These are phyloP conservation scores for Fusarium sp. DNA, from an alignment of 2,329 filamentous ascomycete species.

Conservation along the genomic window DNA sequence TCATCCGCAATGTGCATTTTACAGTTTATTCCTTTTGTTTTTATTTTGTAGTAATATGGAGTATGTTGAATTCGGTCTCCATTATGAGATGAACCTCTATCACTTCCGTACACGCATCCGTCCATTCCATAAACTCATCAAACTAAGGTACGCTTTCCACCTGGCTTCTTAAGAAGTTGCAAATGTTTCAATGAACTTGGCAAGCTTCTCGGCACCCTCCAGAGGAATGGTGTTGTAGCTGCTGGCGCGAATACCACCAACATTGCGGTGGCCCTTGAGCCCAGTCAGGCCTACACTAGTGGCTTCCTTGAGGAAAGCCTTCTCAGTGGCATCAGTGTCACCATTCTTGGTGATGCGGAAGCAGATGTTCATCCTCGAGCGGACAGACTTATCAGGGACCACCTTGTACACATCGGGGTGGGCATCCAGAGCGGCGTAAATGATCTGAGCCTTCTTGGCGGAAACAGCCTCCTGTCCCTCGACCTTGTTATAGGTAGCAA, in stretches of 20 bases:
- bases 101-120: neutral
- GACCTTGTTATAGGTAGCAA: slow-evolving; percentile 76
- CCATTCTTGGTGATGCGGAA: slow-evolving; percentile 77
- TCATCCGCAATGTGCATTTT: neutral
- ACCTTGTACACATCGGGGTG: slow-evolving; percentile 80
- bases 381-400: slow-evolving; percentile 79
- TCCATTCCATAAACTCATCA: slow-evolving; percentile 8
- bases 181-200: slow-evolving; percentile 70
- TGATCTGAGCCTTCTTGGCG: slow-evolving; percentile 78
- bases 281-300: slow-evolving; percentile 78
- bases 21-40: slow-evolving; percentile 3
- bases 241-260: slow-evolving; percentile 77
- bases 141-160: neutral
- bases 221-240: slow-evolving; percentile 90
- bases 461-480: slow-evolving; percentile 81
- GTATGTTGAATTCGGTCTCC: slow-evolving; percentile 45
- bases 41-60: slow-evolving; percentile 5
- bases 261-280: slow-evolving; percentile 88
- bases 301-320: slow-evolving; percentile 81
- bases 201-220: slow-evolving; percentile 76
- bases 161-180: slow-evolving; percentile 50
- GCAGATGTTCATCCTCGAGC: slow-evolving; percentile 96
- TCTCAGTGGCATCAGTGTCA: slow-evolving; percentile 78
- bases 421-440: slow-evolving; percentile 84
- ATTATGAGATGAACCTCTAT: slow-evolving; percentile 22